Evolutionary conservation across 306 rosid genomes (phyloP).

Genomic region (Argentina anserina): DNA sequence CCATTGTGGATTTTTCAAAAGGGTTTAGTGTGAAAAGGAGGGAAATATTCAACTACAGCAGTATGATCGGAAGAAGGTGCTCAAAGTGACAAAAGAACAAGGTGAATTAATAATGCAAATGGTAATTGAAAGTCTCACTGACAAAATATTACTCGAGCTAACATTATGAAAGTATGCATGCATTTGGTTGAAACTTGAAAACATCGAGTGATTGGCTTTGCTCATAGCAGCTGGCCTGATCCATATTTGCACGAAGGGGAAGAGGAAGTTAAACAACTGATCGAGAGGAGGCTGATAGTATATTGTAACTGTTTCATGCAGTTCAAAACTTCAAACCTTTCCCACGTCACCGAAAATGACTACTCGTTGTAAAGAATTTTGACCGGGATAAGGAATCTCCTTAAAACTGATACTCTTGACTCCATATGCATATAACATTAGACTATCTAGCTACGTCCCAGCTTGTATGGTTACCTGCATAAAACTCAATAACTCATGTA

Average conservation of each 20-base stretch:
- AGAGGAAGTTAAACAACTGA: not conserved
- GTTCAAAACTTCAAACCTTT: constrained; percentile 66
- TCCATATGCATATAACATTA: constrained; percentile 58
- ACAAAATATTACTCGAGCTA: not conserved
- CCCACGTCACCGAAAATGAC: constrained; percentile 92
- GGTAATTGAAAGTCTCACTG: not conserved
- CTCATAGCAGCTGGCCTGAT: not conserved
- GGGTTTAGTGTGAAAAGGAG: not conserved
- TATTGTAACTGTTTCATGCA: not conserved
- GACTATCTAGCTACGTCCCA: constrained; percentile 58
- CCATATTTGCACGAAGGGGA: not conserved
- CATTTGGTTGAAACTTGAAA: too few species aligned
- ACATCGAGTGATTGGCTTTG: not conserved
- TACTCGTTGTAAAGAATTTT: constrained; percentile 68
- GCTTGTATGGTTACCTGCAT: constrained; percentile 63
- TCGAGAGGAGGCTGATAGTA: not conserved
- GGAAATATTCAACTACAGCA: constrained; percentile 9
- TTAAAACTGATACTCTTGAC: constrained; percentile 58
- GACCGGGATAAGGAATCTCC: constrained; percentile 84
- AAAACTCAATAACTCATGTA: not conserved
- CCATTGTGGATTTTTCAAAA: constrained; percentile 12
- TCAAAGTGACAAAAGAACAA: not conserved
- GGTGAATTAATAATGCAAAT: not conserved
- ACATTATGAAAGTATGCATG: too few species aligned
- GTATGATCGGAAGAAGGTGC: not conserved